Evolutionary conservation across 331 rosid species (phyloP).

Genomic region (Prunus yedoensis): DNA sequence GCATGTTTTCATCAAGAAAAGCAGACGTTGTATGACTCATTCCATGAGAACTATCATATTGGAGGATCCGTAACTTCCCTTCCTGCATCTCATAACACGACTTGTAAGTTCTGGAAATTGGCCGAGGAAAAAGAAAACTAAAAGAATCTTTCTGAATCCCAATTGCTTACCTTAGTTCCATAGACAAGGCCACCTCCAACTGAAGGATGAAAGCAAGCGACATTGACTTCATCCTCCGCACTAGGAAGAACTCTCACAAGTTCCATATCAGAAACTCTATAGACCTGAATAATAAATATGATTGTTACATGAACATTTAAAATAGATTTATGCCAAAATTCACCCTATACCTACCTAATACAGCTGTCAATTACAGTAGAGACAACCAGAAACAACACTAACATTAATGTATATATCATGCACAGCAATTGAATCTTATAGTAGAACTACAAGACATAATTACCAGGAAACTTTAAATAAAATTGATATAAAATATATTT

Average conservation of each 20-base stretch:
- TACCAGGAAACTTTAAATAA: neutral
- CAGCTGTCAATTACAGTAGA: neutral
- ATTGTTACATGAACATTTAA: neutral
- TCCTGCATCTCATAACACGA: constrained; percentile 34
- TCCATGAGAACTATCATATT: constrained; percentile 41
- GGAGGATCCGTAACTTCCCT: constrained; percentile 61
- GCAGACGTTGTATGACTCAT: constrained; percentile 26
- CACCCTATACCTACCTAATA: neutral
- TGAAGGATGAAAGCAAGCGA: constrained; percentile 63
- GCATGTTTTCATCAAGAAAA: constrained; percentile 49
- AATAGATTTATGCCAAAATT: neutral
- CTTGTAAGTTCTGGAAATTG: neutral
- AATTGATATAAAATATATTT: neutral
- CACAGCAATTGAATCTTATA: neutral
- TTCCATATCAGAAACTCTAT: constrained; percentile 62
- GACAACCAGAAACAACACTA: neutral
- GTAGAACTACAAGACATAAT: neutral
- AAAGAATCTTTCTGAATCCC: neutral
- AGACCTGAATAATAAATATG: constrained; percentile 34
- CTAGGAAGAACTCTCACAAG: constrained; percentile 61
- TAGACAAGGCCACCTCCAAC: constrained; percentile 65
- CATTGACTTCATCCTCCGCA: constrained; percentile 63
- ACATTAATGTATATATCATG: neutral
- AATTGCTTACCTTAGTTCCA: constrained; percentile 49
- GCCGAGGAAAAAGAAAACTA: neutral